phyloP scores from a whole-genome alignment of 257 asterid genomes.

The Primulina eburnea region DNA sequence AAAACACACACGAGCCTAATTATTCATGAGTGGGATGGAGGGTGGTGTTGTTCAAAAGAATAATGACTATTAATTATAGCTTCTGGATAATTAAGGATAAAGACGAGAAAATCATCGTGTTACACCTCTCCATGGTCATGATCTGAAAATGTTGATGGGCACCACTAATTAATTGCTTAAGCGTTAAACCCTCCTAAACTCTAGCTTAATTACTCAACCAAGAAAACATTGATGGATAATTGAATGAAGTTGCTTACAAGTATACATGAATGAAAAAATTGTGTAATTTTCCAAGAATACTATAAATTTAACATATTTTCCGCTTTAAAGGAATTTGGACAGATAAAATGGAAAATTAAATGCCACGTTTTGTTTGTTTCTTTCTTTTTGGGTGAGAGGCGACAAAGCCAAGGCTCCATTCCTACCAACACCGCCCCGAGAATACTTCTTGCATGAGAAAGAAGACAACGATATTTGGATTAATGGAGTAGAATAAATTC shows the following conservation, averaged over 20 bases:
- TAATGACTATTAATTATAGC: too few species aligned
- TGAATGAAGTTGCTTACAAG: conserved; percentile 58
- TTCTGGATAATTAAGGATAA: conserved; percentile 19
- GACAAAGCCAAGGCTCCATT: conserved; percentile 40
- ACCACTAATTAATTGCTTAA: conserved; percentile 57
- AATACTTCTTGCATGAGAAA: conserved; percentile 8
- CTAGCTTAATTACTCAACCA: conserved; percentile 28
- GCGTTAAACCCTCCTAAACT: conserved; percentile 53
- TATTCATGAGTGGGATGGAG: too few species aligned
- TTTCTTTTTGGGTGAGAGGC: conserved; percentile 26
- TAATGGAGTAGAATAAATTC: conserved; percentile 36
- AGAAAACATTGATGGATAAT: conserved; percentile 23
- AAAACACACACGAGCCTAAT: too few species aligned
- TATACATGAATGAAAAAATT: conserved; percentile 18
- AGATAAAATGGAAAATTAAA: conserved; percentile 11
- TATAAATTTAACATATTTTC: too few species aligned
- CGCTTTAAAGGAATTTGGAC: not conserved
- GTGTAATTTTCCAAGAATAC: too few species aligned
- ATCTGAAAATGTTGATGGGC: conserved; percentile 31
- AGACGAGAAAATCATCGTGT: conserved; percentile 13
- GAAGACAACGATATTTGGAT: conserved; percentile 24
- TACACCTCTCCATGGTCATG: conserved; percentile 15
- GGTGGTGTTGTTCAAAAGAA: not conserved
- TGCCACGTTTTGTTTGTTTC: not conserved
- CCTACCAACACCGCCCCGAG: conserved; percentile 18